Conservation (phyloP, 2,329 filamentous ascomycete species). For the Akanthomyces dipterigenus region DNA sequence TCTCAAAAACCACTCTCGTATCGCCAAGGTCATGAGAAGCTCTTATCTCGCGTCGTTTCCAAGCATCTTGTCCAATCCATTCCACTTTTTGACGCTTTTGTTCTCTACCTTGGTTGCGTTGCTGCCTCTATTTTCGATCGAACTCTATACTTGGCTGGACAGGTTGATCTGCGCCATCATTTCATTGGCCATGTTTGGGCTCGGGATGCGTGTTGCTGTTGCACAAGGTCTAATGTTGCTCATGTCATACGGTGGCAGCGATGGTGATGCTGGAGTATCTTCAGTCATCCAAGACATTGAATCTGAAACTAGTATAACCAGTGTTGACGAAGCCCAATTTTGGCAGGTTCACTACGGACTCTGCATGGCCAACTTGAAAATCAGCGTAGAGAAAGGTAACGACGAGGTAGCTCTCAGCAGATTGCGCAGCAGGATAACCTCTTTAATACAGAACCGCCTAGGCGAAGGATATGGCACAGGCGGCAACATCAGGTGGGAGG, state of each 20-base stretch:
- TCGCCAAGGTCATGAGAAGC: conserved; percentile 85
- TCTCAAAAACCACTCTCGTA: conserved; percentile 83
- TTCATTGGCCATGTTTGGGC: conserved; percentile 77
- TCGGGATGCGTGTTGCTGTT: conserved; percentile 77
- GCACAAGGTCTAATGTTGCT: conserved; percentile 89
- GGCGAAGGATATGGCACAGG: conserved; percentile 82
- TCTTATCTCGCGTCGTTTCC: conserved; percentile 76
- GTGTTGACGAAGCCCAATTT: conserved; percentile 85
- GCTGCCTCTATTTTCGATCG: conserved; percentile 72
- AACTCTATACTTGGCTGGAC: conserved; percentile 80
- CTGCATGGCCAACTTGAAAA: conserved; percentile 88
- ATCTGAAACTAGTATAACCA: conserved; percentile 65
- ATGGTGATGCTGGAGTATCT: conserved; percentile 46
- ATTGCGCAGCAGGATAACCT: conserved; percentile 68
- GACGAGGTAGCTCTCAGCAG: conserved; percentile 67
- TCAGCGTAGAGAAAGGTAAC: conserved; percentile 58
- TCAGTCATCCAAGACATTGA: conserved; percentile 82
- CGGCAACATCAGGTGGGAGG: conserved; percentile 81
- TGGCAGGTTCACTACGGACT: conserved; percentile 98
- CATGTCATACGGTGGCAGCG: conserved; percentile 65
- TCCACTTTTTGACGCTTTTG: conserved; percentile 86
- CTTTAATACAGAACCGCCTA: conserved; percentile 75
- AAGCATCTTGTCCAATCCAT: conserved; percentile 85
- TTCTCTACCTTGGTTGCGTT: conserved; percentile 76
- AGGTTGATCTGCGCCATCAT: conserved; percentile 74